Base-by-base conservation (phyloP, 2,329 filamentous ascomycete genomes). In the Tolypocladium tropicale region DNA sequence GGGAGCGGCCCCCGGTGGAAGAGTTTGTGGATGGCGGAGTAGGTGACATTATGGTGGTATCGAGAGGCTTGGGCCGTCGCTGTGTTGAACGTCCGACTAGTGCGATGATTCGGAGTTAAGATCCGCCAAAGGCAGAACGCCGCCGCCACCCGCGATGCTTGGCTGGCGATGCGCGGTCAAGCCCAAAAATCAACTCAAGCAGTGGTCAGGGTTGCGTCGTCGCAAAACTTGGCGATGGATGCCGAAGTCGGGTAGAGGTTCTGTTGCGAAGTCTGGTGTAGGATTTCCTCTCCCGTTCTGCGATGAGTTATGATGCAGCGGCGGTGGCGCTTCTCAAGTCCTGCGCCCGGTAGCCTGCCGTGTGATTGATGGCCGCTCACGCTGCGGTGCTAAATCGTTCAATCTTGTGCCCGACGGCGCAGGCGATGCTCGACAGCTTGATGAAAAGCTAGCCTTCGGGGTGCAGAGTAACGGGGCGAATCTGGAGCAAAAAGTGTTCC, bases 1-100 rank as follows among this genome's bases (percentile, higher is more conserved):
- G 90, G 49, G 91, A 95, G 60, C 88, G 86, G 28, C 77, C 80
- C 61, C 87, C 83, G 57, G 85, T 85, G 61, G 90, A 94, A 10
- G 89, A 88, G 37, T 84, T 86, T 55, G 87, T 89, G 33, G 88
- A 91, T 23, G 87, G 85, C 55, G 89, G 87, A 53, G 89, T 91
- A 28, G 88, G 88, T 58, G 85, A 84, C 88, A 90, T 90, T 59
- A 56, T 72, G 67, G 10, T n/a, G 28, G 10, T 32, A 37, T 30
- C 30, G 41, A 18, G 23, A 28, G n/a, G 9, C 14, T 2, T 18
- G 43, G 7, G 41, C 28, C 32, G 53, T 33, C 12, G 43, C 10
- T 12, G 6, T 6, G 23, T 41, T 28, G 43, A 23, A 6, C 30
- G 30, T 14, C 30, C n/a, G 18, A 11, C 25, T 14, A 25, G 52